Evolutionary conservation across 179 eudicot genomes (phyloP).

Genomic region (Heliamphora pulchella): DNA sequence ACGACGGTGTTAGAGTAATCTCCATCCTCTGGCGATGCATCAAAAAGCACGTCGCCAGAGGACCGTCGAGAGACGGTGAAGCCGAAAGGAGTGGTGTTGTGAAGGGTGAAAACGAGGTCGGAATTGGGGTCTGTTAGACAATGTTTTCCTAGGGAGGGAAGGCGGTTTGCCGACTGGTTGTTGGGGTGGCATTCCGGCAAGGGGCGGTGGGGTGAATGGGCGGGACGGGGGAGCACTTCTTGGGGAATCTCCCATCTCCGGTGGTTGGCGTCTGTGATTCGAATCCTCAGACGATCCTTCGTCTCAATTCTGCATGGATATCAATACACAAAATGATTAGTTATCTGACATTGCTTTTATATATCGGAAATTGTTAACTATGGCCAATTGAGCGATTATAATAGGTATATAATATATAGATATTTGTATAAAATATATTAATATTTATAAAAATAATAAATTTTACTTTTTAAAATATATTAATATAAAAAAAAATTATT

Average conservation of each 20-base stretch:
- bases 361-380: too few species aligned
- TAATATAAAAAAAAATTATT: too few species aligned
- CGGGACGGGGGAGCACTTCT: conserved; percentile 32
- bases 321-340: too few species aligned
- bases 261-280: conserved; percentile 46
- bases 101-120: conserved; percentile 48
- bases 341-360: too few species aligned
- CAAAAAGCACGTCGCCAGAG: conserved; percentile 47
- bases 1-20: conserved; percentile 27
- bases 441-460: too few species aligned
- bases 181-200: background rate
- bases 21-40: conserved; percentile 23
- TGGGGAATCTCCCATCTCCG: conserved; percentile 62
- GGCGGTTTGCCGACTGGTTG: conserved; percentile 10
- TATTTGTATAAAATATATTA: too few species aligned
- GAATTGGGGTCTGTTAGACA: conserved; percentile 19
- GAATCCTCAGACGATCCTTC: conserved; percentile 48
- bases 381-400: too few species aligned
- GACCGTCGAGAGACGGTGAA: conserved; percentile 57
- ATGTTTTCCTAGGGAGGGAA: conserved; percentile 7
- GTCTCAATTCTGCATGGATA: conserved; percentile 42
- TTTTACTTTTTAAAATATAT: too few species aligned
- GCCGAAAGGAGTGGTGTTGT: conserved; percentile 53
- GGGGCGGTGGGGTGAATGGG: conserved; percentile 15
- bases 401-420: too few species aligned